These are phyloP conservation scores for Rhododendron henanense DNA, from an alignment of 148 eudicot species.

Conservation along the genomic window DNA sequence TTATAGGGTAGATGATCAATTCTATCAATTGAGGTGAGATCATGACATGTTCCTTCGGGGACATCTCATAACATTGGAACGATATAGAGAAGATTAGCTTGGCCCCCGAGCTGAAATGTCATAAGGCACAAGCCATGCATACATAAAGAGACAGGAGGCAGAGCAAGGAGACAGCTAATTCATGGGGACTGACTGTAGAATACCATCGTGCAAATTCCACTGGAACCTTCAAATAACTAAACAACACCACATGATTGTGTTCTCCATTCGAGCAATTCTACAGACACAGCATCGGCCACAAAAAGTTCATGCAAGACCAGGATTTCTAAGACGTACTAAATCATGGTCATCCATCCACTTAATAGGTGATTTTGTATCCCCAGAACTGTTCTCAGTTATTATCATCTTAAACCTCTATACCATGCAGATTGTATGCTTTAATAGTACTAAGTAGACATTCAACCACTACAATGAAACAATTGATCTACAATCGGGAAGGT, in stretches of 20 bases:
- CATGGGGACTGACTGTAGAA: background rate
- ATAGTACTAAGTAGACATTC: background rate
- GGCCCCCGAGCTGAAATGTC: background rate
- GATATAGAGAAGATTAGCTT: too few relatives aligned
- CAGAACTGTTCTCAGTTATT: background rate
- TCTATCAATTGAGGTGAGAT: too few relatives aligned
- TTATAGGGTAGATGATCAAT: background rate
- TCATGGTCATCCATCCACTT: background rate
- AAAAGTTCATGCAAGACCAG: background rate
- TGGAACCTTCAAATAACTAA: background rate
- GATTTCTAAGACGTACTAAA: background rate
- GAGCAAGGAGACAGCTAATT: background rate
- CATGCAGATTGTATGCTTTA: background rate
- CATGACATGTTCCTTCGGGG: too few relatives aligned
- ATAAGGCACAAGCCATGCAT: background rate
- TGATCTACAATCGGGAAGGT: background rate
- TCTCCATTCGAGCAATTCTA: background rate
- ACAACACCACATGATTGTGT: background rate
- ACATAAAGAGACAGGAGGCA: background rate
- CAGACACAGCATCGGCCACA: background rate
- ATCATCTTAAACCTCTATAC: background rate
- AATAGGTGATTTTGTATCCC: background rate
- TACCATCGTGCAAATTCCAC: background rate
- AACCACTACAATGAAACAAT: background rate
- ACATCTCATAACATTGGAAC: too few relatives aligned